Evolutionary conservation across 176 grass and related monocot genomes (phyloP).

Genomic region (Juncus inflexus): DNA sequence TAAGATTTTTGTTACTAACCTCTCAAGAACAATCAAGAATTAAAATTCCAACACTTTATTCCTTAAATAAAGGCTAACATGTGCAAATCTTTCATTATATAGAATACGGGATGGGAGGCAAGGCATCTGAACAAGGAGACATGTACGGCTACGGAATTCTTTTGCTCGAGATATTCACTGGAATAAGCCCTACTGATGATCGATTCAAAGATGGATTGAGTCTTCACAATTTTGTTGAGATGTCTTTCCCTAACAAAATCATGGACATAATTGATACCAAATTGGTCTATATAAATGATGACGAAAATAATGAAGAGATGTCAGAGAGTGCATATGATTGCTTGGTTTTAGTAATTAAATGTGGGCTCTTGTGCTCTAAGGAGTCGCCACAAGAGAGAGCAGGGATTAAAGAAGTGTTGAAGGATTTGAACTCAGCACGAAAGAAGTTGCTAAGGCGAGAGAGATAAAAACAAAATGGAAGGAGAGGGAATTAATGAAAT

Average conservation of each 20-base stretch:
- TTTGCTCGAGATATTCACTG: conserved; percentile 51
- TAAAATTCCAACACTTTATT: no score
- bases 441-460: conserved; percentile 2
- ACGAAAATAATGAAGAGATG: neutral
- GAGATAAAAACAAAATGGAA: neutral
- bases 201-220: conserved; percentile 28
- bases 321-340: conserved; percentile 1
- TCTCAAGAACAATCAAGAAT: no score
- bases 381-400: neutral
- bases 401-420: conserved; percentile 1
- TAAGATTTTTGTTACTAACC: no score
- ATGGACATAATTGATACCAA: neutral
- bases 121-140: conserved; percentile 28
- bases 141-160: conserved; percentile 54
- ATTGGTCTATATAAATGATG: neutral
- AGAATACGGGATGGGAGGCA: conserved; percentile 35
- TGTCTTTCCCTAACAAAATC: neutral
- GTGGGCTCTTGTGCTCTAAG: conserved; percentile 16
- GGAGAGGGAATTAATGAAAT: no score
- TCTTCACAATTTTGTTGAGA: conserved; percentile 14
- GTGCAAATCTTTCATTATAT: neutral
- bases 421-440: conserved; percentile 4
- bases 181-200: conserved; percentile 33
- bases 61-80: neutral
- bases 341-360: conserved; percentile 18